Evolutionary conservation across 2,329 filamentous ascomycete genomes (phyloP).

Genomic region (Diaporthe caulivora): DNA sequence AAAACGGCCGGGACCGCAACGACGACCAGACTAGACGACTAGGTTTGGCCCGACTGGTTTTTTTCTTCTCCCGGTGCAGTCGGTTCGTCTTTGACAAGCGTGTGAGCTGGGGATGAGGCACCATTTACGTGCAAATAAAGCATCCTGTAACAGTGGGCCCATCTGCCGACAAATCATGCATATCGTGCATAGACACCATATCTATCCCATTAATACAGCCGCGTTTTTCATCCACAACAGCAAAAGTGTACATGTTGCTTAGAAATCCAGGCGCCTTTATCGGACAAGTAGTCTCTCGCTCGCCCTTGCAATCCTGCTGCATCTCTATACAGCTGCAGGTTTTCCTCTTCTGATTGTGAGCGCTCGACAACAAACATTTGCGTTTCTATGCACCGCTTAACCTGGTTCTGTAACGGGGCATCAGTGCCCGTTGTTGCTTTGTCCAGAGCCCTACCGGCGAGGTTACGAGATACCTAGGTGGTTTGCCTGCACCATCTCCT

Average conservation of each 20-base stretch:
- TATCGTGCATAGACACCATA: slow-evolving; percentile 11
- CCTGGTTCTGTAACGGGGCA: not conserved
- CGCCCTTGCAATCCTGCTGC: not conserved
- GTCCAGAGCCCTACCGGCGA: not conserved
- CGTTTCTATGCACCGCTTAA: not conserved
- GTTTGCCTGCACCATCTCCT: not conserved
- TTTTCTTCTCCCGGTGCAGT: no score
- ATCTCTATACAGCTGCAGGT: not conserved
- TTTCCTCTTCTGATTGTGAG: not conserved
- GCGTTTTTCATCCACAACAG: not conserved
- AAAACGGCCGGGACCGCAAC: slow-evolving; percentile 8
- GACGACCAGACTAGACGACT: not conserved
- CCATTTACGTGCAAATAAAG: slow-evolving; percentile 2
- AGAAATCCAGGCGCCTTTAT: slow-evolving; percentile 29
- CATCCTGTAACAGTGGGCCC: slow-evolving; percentile 17
- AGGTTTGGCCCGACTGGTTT: not conserved
- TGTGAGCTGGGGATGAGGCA: not conserved
- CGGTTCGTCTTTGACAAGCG: not conserved
- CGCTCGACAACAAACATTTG: not conserved
- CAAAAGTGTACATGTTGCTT: slow-evolving; percentile 25
- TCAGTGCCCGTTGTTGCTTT: not conserved
- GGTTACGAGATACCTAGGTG: no score
- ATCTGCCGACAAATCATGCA: slow-evolving; percentile 23
- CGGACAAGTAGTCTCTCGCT: slow-evolving; percentile 3
- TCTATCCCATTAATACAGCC: slow-evolving; percentile 9